Evolutionary conservation across 2,329 filamentous ascomycete species (phyloP), one percentile per base, ranked within the genome.

Genomic region (Penicillium sp.): DNA sequence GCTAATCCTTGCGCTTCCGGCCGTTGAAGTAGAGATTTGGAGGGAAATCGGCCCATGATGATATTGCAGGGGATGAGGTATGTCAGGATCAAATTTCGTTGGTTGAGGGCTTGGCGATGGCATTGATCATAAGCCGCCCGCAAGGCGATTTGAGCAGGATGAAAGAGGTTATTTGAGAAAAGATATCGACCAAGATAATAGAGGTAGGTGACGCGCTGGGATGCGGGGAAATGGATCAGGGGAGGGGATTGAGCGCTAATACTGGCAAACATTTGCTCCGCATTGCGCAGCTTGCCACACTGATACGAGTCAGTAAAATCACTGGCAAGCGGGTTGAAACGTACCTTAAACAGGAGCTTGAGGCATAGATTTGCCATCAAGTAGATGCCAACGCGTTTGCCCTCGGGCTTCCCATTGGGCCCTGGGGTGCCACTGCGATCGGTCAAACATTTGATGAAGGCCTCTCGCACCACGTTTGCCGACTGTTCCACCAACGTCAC

Each of bases 111-210:
- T 53, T 76, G 73, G n/a, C 72, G 69, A 60, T 86, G 84, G 63
- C 90, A 90, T 73, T 96, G 88, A 50, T 87, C 77, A 73, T 96
- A 97, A 3, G 93, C 91, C 26, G 87, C 82, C 68, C 96, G 85
- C 7, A 97, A 79, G 35, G 89, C 91, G 48, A 86, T 79, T 52
- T 88, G 85, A 0, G 93, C 91, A 26, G 90, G 87, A 60, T 85
- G 86, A 73, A 91, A 96, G 70, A 96, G 88, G 63, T 87, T 89
- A 72, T 91, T 93, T 61, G 90, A 86, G 72, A 96, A 91, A 69
- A 93, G 86, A 75, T 93, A 97, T 57, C 92, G 88, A 19, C 93
- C 93, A 6, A 98, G 87, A 71, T 96, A 96, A 77, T 96, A 97
- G 14, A 98, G 86, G 67, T 93, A 98, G 3, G 92, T 96, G 50